Conservation (phyloP, 2,329 filamentous ascomycete genomes). For the Verruconis gallopava region DNA sequence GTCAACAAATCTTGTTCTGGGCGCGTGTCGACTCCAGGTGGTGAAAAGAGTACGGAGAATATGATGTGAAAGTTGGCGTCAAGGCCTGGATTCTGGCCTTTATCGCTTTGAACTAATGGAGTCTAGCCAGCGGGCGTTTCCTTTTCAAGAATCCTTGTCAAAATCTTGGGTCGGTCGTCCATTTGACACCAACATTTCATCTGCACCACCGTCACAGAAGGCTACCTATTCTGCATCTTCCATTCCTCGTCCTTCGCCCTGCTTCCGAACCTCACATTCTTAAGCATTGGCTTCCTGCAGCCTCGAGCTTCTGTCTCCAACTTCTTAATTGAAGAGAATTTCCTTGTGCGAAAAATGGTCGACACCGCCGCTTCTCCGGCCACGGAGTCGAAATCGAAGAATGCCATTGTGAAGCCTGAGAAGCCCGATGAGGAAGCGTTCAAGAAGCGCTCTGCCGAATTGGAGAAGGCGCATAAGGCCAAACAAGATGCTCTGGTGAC, state of each 20-base stretch:
- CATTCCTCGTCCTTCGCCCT: not conserved
- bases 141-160: not conserved
- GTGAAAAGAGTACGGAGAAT: not conserved
- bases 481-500: constrained; percentile 58
- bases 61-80: not conserved
- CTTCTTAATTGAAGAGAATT: not conserved
- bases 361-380: constrained; percentile 7
- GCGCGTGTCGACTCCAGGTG: not conserved
- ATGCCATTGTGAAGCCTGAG: constrained; percentile 46
- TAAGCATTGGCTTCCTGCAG: not conserved
- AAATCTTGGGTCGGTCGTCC: not conserved
- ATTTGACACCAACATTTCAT: not conserved
- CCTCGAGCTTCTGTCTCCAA: not conserved
- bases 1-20: constrained; percentile 1
- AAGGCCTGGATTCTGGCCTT: too few species aligned
- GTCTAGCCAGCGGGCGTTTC: too few species aligned
- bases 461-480: constrained; percentile 75
- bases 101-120: too few species aligned
- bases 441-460: constrained; percentile 64
- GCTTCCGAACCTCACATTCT: not conserved
- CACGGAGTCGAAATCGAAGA: constrained; percentile 4
- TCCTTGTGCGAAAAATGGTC: constrained; percentile 6
- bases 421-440: constrained; percentile 79
- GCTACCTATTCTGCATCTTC: too few species aligned
- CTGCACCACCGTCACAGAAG: too few species aligned